A percentile compares a stretch with the other conserved stretches of the same genome.
These are phyloP conservation scores for Nigrograna mackinnonii DNA, from an alignment of 2,329 filamentous ascomycete species.

Conservation along the genomic window DNA sequence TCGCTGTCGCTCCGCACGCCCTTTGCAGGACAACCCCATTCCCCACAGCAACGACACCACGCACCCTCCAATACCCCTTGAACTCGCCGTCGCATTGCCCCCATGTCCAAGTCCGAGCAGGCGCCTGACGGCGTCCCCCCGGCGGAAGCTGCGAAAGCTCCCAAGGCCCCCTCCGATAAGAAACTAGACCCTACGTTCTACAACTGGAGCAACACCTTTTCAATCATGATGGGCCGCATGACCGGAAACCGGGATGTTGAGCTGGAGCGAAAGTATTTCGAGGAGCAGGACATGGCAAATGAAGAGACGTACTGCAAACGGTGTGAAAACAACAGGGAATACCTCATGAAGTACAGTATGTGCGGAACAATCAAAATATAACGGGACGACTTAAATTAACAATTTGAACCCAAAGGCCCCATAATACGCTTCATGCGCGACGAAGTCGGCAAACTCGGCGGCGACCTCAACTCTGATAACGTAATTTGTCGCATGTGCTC, in stretches of 20 bases:
- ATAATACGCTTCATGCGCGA: slow-evolving; percentile 84
- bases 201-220: slow-evolving; percentile 84
- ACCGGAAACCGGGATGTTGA: slow-evolving; percentile 27
- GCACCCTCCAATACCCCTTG: neutral
- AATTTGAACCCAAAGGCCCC: slow-evolving; percentile 49
- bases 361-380: no score
- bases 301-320: slow-evolving; percentile 77
- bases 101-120: slow-evolving; percentile 30
- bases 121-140: slow-evolving; percentile 30
- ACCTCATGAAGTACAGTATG: slow-evolving; percentile 74
- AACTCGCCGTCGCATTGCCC: neutral
- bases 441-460: slow-evolving; percentile 79
- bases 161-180: slow-evolving; percentile 13
- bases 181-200: slow-evolving; percentile 46
- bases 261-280: slow-evolving; percentile 66
- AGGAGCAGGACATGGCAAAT: slow-evolving; percentile 73
- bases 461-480: slow-evolving; percentile 71
- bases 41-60: neutral
- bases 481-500: slow-evolving; percentile 83
- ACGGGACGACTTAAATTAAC: neutral
- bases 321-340: slow-evolving; percentile 83
- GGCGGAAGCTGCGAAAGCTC: slow-evolving; percentile 15
- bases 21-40: neutral
- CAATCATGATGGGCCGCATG: slow-evolving; percentile 70
- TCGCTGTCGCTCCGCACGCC: neutral